Percentiles rank a stretch among this genome's conserved stretches.
Conservation (phyloP, 2,329 filamentous ascomycete genomes). For the Botrytis paeoniae region DNA sequence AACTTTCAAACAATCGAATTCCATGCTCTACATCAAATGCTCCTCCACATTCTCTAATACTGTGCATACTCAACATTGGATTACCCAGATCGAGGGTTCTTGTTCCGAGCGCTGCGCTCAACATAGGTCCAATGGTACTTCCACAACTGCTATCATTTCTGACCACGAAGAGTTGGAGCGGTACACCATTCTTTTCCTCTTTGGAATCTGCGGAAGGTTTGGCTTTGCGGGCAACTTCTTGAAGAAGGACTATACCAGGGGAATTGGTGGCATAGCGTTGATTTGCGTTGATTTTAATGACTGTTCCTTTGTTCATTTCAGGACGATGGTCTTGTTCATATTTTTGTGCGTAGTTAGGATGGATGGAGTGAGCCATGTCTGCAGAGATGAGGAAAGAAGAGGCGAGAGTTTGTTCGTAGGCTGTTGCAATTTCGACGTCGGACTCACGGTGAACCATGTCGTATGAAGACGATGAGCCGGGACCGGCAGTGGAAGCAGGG, state of each 20-base stretch:
- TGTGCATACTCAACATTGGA: conserved; percentile 81
- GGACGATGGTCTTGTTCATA: conserved; percentile 90
- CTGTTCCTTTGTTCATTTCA: conserved; percentile 92
- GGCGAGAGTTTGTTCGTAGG: conserved; percentile 88
- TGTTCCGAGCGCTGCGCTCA: conserved; percentile 80
- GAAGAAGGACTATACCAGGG: conserved; percentile 86
- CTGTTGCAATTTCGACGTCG: conserved; percentile 66
- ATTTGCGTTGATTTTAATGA: conserved; percentile 98
- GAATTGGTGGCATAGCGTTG: conserved; percentile 96
- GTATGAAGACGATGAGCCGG: conserved; percentile 60
- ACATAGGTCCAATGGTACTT: conserved; percentile 96
- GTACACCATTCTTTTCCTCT: conserved; percentile 63
- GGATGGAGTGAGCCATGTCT: conserved; percentile 95
- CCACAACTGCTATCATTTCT: conserved; percentile 93
- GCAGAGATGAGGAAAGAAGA: conserved; percentile 92
- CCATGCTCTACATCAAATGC: conserved; percentile 83
- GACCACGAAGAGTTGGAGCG: conserved; percentile 92
- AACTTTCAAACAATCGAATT: conserved; percentile 80
- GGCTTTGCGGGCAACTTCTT: conserved; percentile 71
- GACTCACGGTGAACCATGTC: conserved; percentile 50
- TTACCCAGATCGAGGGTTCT: conserved; percentile 91
- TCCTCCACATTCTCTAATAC: conserved; percentile 88
- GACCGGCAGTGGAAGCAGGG: conserved; percentile 46
- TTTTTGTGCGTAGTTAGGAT: conserved; percentile 91
- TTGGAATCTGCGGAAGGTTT: conserved; percentile 47